Evolutionary conservation across 352 stramenopile species (phyloP).

Genomic region (Phytopythium cucurbitacearum): DNA sequence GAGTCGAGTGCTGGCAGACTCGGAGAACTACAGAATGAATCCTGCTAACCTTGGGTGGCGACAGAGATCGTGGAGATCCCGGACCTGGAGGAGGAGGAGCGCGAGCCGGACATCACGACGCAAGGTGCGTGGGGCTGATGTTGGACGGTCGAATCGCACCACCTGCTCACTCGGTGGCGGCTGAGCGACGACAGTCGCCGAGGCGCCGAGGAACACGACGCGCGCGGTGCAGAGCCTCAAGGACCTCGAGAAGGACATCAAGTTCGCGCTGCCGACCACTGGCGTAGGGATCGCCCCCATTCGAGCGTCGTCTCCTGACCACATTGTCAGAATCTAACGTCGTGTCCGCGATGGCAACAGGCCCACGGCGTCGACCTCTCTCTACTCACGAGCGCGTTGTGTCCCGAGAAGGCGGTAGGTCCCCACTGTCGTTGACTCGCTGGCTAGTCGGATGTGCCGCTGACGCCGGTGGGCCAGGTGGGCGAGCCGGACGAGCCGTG

Average conservation of each 20-base stretch:
- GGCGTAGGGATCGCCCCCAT: constrained; percentile 15
- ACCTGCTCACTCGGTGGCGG: no score
- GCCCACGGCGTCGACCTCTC: constrained; percentile 60
- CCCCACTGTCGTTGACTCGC: neutral
- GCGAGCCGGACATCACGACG: constrained; percentile 68
- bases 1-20: neutral
- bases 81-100: constrained; percentile 78
- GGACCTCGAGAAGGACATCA: constrained; percentile 75
- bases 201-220: constrained; percentile 72
- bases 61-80: constrained; percentile 78
- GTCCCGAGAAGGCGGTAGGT: constrained; percentile 64
- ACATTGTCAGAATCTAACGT: no score
- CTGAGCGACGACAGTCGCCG: constrained; percentile 33
- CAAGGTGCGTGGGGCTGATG: constrained; percentile 24
- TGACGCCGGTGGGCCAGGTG: constrained; percentile 23
- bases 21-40: neutral
- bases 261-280: constrained; percentile 60
- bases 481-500: constrained; percentile 61
- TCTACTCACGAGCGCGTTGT: constrained; percentile 59
- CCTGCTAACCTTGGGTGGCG: neutral
- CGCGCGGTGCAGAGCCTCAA: constrained; percentile 70
- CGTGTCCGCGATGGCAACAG: constrained; percentile 12
- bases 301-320: no score
- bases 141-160: no score
- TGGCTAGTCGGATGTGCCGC: neutral